Evolutionary conservation across 2,329 filamentous ascomycete species (phyloP), one percentile per base, ranked within the genome.

Genomic region (Arthroderma sp.): DNA sequence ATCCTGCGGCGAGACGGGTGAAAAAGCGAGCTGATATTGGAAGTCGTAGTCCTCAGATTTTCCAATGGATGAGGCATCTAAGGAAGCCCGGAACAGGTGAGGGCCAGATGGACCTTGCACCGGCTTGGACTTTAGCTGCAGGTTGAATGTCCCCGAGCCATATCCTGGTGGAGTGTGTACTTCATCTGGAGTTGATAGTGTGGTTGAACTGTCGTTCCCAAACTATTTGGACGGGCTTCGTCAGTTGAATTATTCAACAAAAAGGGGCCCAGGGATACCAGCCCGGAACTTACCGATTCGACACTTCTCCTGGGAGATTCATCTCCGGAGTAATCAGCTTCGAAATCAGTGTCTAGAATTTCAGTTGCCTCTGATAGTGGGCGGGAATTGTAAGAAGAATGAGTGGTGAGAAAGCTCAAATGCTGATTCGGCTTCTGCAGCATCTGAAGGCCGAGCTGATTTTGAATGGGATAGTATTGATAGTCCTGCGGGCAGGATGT

Each of bases 101-200:
- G 88, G 88, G 1, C 88, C 88, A 54, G 77, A 76, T 3, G 88
- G 88, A 1, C 88, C 88, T 61, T 88, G 74, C 8, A 89, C 80
- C 27, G 80, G 72, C 61, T 82, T 58, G 29, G 48, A 74, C 71
- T 48, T n/a, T 37, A 74, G 67, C 36, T 77, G 72, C 50, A 80
- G 72, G 38, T 76, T 70, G 56, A 78, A 83, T 30, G 71, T 70
- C 51, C 72, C 71, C 49, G 74, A 73, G 54, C 75, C 71, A 53
- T 72, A 71, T 43, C 82, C 81, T 50, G 77, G 74, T 31, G 88
- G 88, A 28, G 88, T 95, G 29, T 78, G 77, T 3, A 80, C 75
- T 61, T 93, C 86, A 58, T 94, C 86, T 58, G 84, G 87, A 1
- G 86, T 88, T 10, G 87, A 94, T 37, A 93, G 71, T 4, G 88